Conservation (phyloP, 2,329 filamentous ascomycete species). For the Ophiostoma angusticollis region DNA sequence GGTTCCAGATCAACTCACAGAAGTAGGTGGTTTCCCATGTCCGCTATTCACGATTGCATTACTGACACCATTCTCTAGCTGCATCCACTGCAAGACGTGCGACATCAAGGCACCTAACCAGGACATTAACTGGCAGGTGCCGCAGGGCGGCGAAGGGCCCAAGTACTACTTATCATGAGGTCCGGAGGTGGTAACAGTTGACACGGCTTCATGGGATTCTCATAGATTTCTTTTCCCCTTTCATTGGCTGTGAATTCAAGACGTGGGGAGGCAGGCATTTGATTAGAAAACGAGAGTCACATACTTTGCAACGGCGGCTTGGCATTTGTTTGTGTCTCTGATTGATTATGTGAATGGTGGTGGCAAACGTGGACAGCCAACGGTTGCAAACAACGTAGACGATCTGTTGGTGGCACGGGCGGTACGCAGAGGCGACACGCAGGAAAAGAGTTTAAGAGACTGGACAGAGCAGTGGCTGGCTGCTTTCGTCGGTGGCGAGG, state of each 20-base stretch:
- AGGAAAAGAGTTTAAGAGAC: background rate
- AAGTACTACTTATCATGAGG: constrained; percentile 65
- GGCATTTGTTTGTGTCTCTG: too few relatives aligned
- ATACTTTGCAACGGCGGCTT: too few relatives aligned
- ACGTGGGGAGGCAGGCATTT: background rate
- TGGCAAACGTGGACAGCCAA: background rate
- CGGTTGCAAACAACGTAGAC: background rate
- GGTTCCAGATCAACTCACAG: constrained; percentile 95
- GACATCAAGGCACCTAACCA: constrained; percentile 96
- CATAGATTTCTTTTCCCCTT: too few relatives aligned
- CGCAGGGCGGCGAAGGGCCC: constrained; percentile 73
- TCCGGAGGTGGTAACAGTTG: too few relatives aligned
- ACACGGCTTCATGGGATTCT: too few relatives aligned
- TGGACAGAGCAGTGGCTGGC: background rate
- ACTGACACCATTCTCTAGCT: constrained; percentile 39
- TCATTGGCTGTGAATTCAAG: too few relatives aligned
- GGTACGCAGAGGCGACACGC: constrained; percentile 1
- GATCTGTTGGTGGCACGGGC: background rate
- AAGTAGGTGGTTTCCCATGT: constrained; percentile 58
- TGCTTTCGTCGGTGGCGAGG: too few relatives aligned
- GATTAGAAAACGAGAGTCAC: too few relatives aligned
- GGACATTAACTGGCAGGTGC: constrained; percentile 95
- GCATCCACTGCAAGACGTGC: constrained; percentile 98
- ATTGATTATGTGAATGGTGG: background rate
- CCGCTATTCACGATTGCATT: constrained; percentile 16